Percentiles rank a stretch among this genome's conserved stretches.
phyloP scores from a whole-genome alignment of 768 basidiomycete genomes.

The Clitopilus passeckerianus region DNA sequence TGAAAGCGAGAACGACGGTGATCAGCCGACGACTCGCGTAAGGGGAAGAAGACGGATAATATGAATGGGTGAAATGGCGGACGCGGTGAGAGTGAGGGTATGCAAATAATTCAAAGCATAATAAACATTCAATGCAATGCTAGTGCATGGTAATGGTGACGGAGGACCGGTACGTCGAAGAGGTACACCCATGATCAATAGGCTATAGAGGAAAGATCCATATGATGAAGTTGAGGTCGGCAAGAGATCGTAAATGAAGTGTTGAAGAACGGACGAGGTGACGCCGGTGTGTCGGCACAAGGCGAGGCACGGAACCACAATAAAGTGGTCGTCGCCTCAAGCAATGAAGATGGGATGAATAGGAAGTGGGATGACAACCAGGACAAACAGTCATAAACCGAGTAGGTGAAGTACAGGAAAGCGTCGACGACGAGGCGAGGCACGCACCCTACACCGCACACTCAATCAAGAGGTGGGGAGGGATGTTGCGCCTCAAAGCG shows the following conservation, averaged over 20 bases:
- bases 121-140: slow-evolving; percentile 28
- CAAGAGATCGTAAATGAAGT: slow-evolving; percentile 18
- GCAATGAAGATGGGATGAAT: slow-evolving; percentile 47
- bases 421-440: slow-evolving; percentile 47
- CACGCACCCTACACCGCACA: slow-evolving; percentile 34
- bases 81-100: neutral
- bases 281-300: slow-evolving; percentile 72
- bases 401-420: slow-evolving; percentile 54
- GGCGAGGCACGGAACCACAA: slow-evolving; percentile 78
- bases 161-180: slow-evolving; percentile 10
- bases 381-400: slow-evolving; percentile 31
- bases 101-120: slow-evolving; percentile 41
- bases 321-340: slow-evolving; percentile 79
- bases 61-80: slow-evolving; percentile 11
- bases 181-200: slow-evolving; percentile 11
- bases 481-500: slow-evolving; percentile 43
- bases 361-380: slow-evolving; percentile 40
- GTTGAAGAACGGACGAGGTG: slow-evolving; percentile 27
- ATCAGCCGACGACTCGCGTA: slow-evolving; percentile 35
- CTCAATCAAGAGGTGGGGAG: slow-evolving; percentile 43
- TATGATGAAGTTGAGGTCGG: slow-evolving; percentile 17
- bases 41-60: slow-evolving; percentile 7
- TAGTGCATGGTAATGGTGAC: slow-evolving; percentile 22
- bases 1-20: slow-evolving; percentile 20
- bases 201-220: slow-evolving; percentile 21